Evolutionary conservation across 2,329 filamentous ascomycete species (phyloP).

Genomic region (Saccharata proteae): DNA sequence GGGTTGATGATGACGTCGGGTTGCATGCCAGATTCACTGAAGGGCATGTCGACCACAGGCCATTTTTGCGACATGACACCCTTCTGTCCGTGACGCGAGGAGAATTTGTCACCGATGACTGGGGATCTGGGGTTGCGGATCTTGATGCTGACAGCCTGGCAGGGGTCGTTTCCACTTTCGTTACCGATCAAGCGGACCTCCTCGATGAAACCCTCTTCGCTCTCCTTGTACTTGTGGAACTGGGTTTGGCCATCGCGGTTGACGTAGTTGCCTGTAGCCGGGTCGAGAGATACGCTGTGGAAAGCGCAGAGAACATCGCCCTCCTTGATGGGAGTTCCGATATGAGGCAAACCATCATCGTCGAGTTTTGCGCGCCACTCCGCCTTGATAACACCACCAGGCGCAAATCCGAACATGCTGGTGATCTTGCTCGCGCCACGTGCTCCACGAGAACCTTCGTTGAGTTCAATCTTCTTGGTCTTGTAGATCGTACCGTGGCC

Average conservation of each 20-base stretch:
- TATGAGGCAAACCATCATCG: constrained; percentile 71
- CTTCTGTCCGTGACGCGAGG: constrained; percentile 95
- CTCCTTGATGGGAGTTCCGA: constrained; percentile 66
- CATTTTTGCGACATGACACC: constrained; percentile 95
- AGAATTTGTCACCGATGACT: constrained; percentile 97
- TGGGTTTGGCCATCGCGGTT: constrained; percentile 80
- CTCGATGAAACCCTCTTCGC: constrained; percentile 78
- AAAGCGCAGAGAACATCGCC: constrained; percentile 81
- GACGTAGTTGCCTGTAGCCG: constrained; percentile 58
- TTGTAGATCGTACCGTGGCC: constrained; percentile 96
- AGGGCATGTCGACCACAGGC: constrained; percentile 89
- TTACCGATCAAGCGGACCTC: constrained; percentile 84
- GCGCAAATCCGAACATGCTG: constrained; percentile 86
- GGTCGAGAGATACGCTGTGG: constrained; percentile 73
- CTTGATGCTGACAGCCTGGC: constrained; percentile 84
- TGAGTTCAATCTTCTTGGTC: constrained; percentile 80
- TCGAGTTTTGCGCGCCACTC: constrained; percentile 64
- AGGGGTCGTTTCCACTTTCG: constrained; percentile 69
- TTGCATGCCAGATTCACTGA: constrained; percentile 90
- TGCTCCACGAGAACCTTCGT: constrained; percentile 59
- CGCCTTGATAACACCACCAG: constrained; percentile 58
- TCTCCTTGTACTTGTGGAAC: constrained; percentile 89
- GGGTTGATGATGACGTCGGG: constrained; percentile 98
- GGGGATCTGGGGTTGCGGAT: constrained; percentile 82
- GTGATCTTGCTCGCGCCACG: constrained; percentile 56